Conservation (phyloP, 1,139 yeast species). For the Arxiozyma slooffiae region DNA sequence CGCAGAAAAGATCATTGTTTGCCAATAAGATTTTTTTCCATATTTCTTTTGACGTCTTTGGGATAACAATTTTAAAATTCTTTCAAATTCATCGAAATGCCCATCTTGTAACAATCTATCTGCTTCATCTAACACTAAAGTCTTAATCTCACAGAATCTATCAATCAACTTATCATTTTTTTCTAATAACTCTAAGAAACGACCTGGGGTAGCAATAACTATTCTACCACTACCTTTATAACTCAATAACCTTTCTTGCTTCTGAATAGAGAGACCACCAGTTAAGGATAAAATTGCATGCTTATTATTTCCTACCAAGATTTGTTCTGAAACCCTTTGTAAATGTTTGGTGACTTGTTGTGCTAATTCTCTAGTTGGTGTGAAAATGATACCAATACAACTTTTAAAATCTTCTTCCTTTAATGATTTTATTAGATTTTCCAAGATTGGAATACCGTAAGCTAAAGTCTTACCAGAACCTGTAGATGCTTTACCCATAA, state of each 20-base stretch:
- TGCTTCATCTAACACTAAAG: slow-evolving; percentile 90
- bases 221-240: slow-evolving; percentile 60
- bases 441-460: slow-evolving; percentile 88
- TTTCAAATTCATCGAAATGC: slow-evolving; percentile 86
- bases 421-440: slow-evolving; percentile 39
- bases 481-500: slow-evolving; percentile 93
- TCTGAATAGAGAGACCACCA: slow-evolving; percentile 90
- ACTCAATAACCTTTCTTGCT: slow-evolving; percentile 70
- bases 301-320: slow-evolving; percentile 43
- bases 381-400: slow-evolving; percentile 74
- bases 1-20: slow-evolving; percentile 87
- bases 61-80: slow-evolving; percentile 54
- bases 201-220: slow-evolving; percentile 92
- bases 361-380: slow-evolving; percentile 95
- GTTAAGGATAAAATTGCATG: slow-evolving; percentile 67
- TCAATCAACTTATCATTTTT: slow-evolving; percentile 46
- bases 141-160: slow-evolving; percentile 54
- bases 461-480: slow-evolving; percentile 98
- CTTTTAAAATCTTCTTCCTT: slow-evolving; percentile 9
- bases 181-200: slow-evolving; percentile 73
- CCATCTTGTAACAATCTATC: slow-evolving; percentile 93
- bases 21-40: slow-evolving; percentile 49
- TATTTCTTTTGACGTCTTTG: slow-evolving; percentile 16
- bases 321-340: slow-evolving; percentile 32
- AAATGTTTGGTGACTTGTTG: slow-evolving; percentile 85